Evolutionary conservation across 164 flowering plant species (phyloP).

Genomic region (Aristolochia fimbriata): DNA sequence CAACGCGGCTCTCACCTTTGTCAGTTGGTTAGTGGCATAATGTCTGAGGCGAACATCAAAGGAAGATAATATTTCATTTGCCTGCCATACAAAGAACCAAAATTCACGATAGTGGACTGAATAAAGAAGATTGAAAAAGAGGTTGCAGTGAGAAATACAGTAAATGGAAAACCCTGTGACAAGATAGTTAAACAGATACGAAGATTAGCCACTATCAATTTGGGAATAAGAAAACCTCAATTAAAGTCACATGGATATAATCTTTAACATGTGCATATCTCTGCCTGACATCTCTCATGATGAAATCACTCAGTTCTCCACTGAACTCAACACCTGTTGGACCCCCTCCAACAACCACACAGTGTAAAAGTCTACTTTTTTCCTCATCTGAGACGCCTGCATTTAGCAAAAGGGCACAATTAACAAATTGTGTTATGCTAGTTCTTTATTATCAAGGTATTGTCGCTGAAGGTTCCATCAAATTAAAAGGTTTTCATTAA

Average conservation of each 20-base stretch:
- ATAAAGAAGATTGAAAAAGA: not conserved
- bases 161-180: too few relatives aligned
- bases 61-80: constrained; percentile 91
- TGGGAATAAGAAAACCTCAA: constrained; percentile 53
- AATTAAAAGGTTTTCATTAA: too few relatives aligned
- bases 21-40: constrained; percentile 79
- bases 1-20: constrained; percentile 54
- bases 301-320: constrained; percentile 98
- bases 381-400: constrained; percentile 84
- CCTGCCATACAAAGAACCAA: constrained; percentile 43
- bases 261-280: constrained; percentile 93
- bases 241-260: constrained; percentile 79
- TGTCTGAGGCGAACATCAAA: constrained; percentile 91
- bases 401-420: constrained; percentile 1
- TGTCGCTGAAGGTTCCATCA: too few relatives aligned
- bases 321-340: constrained; percentile 99
- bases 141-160: too few relatives aligned
- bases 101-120: not conserved
- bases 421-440: too few relatives aligned
- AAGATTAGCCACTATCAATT: not conserved
- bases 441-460: too few relatives aligned
- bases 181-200: too few relatives aligned
- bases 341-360: constrained; percentile 98
- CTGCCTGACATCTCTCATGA: constrained; percentile 71
- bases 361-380: constrained; percentile 71